Evolutionary conservation across 805 yeast genomes (phyloP).

Genomic region (Zygotorulaspora danielsina): DNA sequence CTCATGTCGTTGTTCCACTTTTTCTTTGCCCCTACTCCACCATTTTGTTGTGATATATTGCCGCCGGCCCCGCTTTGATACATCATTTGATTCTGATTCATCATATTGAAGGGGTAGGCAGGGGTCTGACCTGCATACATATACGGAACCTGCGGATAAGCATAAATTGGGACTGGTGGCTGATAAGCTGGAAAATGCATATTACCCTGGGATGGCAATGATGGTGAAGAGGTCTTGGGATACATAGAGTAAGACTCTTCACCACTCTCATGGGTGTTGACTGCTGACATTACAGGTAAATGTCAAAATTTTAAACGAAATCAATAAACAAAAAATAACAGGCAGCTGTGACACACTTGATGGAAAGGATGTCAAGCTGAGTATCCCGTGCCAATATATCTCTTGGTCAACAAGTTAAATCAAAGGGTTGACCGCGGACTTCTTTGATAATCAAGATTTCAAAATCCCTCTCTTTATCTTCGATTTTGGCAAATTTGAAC

Average conservation of each 20-base stretch:
- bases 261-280: conserved; percentile 15
- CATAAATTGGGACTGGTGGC: conserved; percentile 30
- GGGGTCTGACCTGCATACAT: conserved; percentile 29
- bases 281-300: conserved; percentile 12
- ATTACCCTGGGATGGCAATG: conserved; percentile 29
- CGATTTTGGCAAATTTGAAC: too few species aligned
- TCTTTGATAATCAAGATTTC: neutral
- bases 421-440: conserved; percentile 1
- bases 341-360: neutral
- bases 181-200: conserved; percentile 32
- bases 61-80: conserved; percentile 20
- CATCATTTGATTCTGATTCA: conserved; percentile 30
- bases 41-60: conserved; percentile 12
- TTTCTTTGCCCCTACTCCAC: conserved; percentile 21
- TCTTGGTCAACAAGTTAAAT: conserved; percentile 1
- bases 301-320: neutral
- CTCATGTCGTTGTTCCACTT: conserved; percentile 21
- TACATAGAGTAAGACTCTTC: conserved; percentile 37
- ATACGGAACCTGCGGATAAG: conserved; percentile 29
- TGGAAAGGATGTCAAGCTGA: neutral
- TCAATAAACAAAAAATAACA: neutral
- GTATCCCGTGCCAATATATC: neutral
- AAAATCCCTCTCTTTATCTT: neutral
- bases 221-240: conserved; percentile 33
- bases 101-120: conserved; percentile 27